These are phyloP conservation scores for Phialemonium atrogriseum DNA, from an alignment of 2,329 filamentous ascomycete genomes.

Conservation along the genomic window DNA sequence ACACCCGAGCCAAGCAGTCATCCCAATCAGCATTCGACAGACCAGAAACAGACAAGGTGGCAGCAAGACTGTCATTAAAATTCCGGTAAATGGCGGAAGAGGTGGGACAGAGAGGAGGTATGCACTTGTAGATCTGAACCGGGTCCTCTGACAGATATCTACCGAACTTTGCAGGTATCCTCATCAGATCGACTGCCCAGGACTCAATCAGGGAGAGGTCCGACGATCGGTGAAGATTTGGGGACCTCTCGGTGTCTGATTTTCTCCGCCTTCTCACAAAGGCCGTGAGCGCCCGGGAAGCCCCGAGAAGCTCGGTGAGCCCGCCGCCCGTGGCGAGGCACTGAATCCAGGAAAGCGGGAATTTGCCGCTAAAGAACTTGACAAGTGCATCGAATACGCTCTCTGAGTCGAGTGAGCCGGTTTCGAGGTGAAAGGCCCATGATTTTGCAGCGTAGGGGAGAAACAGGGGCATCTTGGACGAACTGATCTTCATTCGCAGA, in stretches of 20 bases:
- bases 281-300: conserved; percentile 6
- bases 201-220: conserved; percentile 11
- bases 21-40: conserved; percentile 15
- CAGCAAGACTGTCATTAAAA: conserved; percentile 8
- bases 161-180: conserved; percentile 13
- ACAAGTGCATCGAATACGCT: conserved; percentile 9
- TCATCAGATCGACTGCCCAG: conserved; percentile 16
- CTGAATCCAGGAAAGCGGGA: conserved; percentile 17
- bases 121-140: conserved; percentile 14
- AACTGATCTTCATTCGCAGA: conserved; percentile 9
- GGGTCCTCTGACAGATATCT: conserved; percentile 14
- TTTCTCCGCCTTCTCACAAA: conserved; percentile 7
- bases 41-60: conserved; percentile 11
- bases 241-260: conserved; percentile 5
- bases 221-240: conserved; percentile 8
- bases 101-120: conserved; percentile 16
- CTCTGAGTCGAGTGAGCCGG: conserved; percentile 8
- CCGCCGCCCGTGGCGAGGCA: conserved; percentile 11
- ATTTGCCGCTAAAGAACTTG: conserved; percentile 11
- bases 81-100: conserved; percentile 13
- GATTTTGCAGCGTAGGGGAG: conserved; percentile 12
- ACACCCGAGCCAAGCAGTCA: conserved; percentile 17
- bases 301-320: conserved; percentile 8
- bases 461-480: conserved; percentile 6
- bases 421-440: conserved; percentile 14